These are phyloP conservation scores for Penstemon eatonii DNA, from an alignment of 257 asterid species.

Conservation along the genomic window DNA sequence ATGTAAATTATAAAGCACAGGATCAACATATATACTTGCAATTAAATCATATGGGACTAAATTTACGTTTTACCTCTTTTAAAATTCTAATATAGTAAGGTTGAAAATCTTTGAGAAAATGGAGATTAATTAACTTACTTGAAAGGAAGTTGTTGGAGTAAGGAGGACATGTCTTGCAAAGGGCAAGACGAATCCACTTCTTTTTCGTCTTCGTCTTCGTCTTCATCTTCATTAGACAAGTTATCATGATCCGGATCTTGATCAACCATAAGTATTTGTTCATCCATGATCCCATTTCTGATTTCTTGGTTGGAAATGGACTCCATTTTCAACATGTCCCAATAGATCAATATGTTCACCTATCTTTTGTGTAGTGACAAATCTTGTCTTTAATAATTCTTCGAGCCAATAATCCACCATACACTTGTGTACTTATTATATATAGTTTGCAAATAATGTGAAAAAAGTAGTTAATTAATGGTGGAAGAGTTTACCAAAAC, in stretches of 20 bases:
- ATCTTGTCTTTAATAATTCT: not conserved
- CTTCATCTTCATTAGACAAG: constrained; percentile 15
- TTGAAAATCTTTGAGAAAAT: too few species aligned
- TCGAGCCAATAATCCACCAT: constrained; percentile 26
- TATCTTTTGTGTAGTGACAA: not conserved
- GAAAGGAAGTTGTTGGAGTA: constrained; percentile 65
- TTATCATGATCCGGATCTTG: not conserved
- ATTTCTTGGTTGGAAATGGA: constrained; percentile 30
- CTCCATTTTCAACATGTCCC: constrained; percentile 26
- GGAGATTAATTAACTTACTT: constrained; percentile 41
- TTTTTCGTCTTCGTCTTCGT: constrained; percentile 13
- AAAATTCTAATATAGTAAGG: too few species aligned
- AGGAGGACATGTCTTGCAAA: constrained; percentile 57
- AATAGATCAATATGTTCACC: not conserved
- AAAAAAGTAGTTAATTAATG: not conserved
- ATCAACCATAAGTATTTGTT: not conserved
- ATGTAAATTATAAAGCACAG: too few species aligned
- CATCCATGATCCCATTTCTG: constrained; percentile 48
- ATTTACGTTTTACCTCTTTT: too few species aligned
- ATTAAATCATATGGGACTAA: too few species aligned
- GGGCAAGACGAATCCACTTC: constrained; percentile 36
- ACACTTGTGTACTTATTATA: constrained; percentile 18
- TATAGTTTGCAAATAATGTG: not conserved
- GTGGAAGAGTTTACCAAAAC: not conserved
- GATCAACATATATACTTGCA: too few species aligned